Percentiles rank a stretch among this genome's conserved stretches.
phyloP scores from a whole-genome alignment of 441 rosid species.

The Gossypium trilobum region DNA sequence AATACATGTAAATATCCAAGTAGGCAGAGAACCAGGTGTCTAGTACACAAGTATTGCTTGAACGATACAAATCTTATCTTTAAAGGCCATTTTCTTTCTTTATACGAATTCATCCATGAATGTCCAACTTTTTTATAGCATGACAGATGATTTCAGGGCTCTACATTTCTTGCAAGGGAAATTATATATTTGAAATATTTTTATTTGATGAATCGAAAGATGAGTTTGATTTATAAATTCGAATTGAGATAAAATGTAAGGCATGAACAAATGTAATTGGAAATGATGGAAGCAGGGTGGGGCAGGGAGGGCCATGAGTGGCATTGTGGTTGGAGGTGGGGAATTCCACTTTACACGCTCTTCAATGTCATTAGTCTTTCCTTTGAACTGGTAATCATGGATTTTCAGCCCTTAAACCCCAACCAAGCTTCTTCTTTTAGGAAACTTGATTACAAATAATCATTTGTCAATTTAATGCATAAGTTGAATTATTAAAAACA shows the following conservation, averaged over 20 bases:
- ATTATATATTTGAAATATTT: background rate
- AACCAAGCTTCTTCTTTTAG: constrained; percentile 31
- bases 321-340: constrained; percentile 23
- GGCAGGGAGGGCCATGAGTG: constrained; percentile 13
- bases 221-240: too few species aligned
- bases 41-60: background rate
- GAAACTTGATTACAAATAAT: constrained; percentile 33
- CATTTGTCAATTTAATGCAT: constrained; percentile 19
- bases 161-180: background rate
- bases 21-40: background rate
- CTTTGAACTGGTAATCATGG: constrained; percentile 34
- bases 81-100: background rate
- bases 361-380: constrained; percentile 31
- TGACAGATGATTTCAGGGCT: background rate
- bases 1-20: background rate
- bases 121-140: background rate
- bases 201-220: background rate
- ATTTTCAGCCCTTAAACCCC: constrained; percentile 25
- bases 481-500: background rate
- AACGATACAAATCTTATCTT: background rate
- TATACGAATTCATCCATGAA: background rate
- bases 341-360: constrained; percentile 39
- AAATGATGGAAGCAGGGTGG: constrained; percentile 18
- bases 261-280: background rate
- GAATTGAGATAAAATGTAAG: background rate